Base-by-base conservation (phyloP, 495 filamentous ascomycete species). In the Collariella sp. region DNA sequence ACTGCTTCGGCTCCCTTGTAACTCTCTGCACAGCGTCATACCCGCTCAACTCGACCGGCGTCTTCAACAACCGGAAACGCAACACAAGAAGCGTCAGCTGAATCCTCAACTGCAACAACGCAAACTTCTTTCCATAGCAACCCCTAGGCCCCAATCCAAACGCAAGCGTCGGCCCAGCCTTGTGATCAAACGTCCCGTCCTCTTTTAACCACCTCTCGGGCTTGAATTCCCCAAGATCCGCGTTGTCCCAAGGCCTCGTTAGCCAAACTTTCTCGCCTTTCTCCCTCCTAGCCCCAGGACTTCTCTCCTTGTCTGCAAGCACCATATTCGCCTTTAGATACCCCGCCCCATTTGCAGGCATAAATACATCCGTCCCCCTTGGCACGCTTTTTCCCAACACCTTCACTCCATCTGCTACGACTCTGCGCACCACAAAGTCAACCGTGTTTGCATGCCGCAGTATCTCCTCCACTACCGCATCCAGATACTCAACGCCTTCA, bases 121-220 rank as follows among this genome's bases (percentile, higher is more conserved):
- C 73, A 40, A 75, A 50, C 72, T 71, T 72, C 55, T 68, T 68
- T 12, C 79, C 79, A 36, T 78, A 68, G 50, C 79, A 83, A 29
- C 73, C 72, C 22, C 81, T 52, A 10, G 72, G 75, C 0, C 81
- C 80, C 29, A 71, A n/a, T 16, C 71, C 69, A 52, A 83, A 83
- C 11, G 77, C 68, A 22, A 77, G 66, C 19, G 69, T 42, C 10
- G 73, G 63, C 0, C 66, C 66, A 0, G 64, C 64, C 38, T 50
- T 23, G 4, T 58, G 36, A 24, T 69, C 60, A 34, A 60, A 67
- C 23, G 31, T 41, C 0, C 4, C 6, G 5, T 58, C 48, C 1
- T n/a, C 45, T 41, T 35, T 51, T 3, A 77, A 49, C 66, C 64
- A 70, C 11, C 68, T 50, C 59, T 69, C 62, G 2, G 68, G 68